phyloP scores from a whole-genome alignment of 306 rosid species.

The Prunus kanzakura region DNA sequence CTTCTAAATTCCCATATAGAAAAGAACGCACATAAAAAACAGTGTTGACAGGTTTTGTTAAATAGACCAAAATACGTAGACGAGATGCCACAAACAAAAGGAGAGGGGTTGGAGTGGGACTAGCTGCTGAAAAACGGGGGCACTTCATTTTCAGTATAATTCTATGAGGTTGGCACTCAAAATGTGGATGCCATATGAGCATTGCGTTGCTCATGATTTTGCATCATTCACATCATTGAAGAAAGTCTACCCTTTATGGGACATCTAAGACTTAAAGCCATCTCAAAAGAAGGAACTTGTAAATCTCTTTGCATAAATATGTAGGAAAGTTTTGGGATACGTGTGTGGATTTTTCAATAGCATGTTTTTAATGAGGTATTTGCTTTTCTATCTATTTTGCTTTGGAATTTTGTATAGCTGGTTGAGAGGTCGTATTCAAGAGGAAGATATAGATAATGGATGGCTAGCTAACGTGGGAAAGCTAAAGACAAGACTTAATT shows the following conservation, averaged over 20 bases:
- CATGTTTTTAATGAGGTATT: not conserved
- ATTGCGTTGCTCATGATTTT: not conserved
- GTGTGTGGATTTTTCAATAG: not conserved
- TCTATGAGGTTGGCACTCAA: not conserved
- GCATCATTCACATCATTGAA: not conserved
- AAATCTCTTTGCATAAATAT: no score
- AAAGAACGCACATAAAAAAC: not conserved
- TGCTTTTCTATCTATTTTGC: not conserved
- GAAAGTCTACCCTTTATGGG: not conserved
- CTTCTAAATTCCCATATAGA: not conserved
- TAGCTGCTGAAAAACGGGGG: not conserved
- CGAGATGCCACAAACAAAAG: not conserved
- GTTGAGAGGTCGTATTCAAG: not conserved
- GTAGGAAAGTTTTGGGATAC: not conserved
- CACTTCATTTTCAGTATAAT: not conserved
- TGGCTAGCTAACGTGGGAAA: not conserved
- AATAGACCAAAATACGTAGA: no score
- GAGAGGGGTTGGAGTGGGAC: no score
- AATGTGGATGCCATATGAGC: not conserved
- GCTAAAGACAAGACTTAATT: not conserved
- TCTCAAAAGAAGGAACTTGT: no score
- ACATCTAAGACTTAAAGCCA: not conserved
- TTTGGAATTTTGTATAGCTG: not conserved
- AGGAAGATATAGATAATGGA: not conserved
- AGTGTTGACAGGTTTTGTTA: not conserved